Base-by-base conservation (phyloP, 2,329 filamentous ascomycete species). In the Tolypocladium tropicale region DNA sequence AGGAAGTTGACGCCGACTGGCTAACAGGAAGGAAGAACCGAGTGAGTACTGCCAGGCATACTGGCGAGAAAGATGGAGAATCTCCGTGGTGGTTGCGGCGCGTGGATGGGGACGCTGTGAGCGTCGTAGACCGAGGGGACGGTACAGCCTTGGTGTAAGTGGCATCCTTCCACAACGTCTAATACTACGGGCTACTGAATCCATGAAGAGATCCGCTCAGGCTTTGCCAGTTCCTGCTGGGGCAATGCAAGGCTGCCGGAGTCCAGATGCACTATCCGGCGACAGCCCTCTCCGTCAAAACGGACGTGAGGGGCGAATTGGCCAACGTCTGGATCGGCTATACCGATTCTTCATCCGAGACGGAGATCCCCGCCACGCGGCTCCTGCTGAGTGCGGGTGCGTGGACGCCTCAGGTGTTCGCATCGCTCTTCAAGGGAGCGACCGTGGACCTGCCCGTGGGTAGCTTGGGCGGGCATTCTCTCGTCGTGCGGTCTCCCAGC, bases 361-460 rank as follows among this genome's bases (percentile, higher is more conserved):
- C 69, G 2, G 72, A 80, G 48, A 65, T 92, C 2, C 78, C 84
- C 0, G 89, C 86, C 64, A 81, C 79, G 0, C 79, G 81, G 12
- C 67, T 93, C 28, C 72, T 92, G 18, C 77, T 93, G 58, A 73
- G 86, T 0, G 80, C 86, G 0, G 89, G 89, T 3, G 80, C 83
- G 3, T 93, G 89, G 89, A 86, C 87, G 0, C 78, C 82, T 0
- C 70, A 72, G 34, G 82, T 89, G n/a, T 86, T 90, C 65, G 62
- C 71, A 2, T 71, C 74, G 0, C 77, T 93, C 18, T 92, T 93
- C 64, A 82, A 82, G 0, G 63, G 68, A 0, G 78, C 85, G 1
- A 64, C 63, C 3, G 64, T 78, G 2, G 67, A 72, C 12, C 71
- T 91, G 25, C 81, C 83, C 0, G 55, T 68, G 3, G 41, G 52